phyloP scores from a whole-genome alignment of 257 asterid species.

The Solanum verrucosum region DNA sequence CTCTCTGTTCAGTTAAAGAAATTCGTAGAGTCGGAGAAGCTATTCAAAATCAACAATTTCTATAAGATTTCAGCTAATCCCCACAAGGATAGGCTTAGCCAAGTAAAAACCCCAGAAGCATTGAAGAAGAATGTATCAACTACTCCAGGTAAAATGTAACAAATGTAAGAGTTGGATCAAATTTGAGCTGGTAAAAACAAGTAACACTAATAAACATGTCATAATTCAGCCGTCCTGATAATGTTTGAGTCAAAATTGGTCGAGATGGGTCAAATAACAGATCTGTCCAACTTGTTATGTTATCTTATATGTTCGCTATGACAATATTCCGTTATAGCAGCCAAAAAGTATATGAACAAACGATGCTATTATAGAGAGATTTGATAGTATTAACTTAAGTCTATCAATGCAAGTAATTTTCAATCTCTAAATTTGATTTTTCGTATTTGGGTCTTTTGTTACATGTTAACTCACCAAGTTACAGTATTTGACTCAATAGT shows the following conservation, averaged over 20 bases:
- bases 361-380: neutral
- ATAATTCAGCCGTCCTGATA: neutral
- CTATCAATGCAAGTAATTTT: neutral
- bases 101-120: constrained; percentile 44
- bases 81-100: constrained; percentile 22
- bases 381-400: neutral
- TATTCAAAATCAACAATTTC: constrained; percentile 32
- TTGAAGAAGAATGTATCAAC: constrained; percentile 20
- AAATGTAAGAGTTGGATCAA: neutral
- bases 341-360: neutral
- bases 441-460: neutral
- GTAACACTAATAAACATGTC: neutral
- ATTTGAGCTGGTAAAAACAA: neutral
- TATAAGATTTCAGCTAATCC: constrained; percentile 27
- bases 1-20: constrained; percentile 42
- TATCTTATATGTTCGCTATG: neutral
- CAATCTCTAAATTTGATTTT: neutral
- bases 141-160: neutral
- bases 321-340: neutral
- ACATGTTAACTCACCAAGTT: neutral
- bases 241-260: neutral
- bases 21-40: constrained; percentile 37
- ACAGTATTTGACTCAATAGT: neutral
- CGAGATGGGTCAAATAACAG: neutral
- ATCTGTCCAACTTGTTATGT: neutral